phyloP scores from a whole-genome alignment of 192 early-diverging fungal species.

The Coemansia sp. region DNA sequence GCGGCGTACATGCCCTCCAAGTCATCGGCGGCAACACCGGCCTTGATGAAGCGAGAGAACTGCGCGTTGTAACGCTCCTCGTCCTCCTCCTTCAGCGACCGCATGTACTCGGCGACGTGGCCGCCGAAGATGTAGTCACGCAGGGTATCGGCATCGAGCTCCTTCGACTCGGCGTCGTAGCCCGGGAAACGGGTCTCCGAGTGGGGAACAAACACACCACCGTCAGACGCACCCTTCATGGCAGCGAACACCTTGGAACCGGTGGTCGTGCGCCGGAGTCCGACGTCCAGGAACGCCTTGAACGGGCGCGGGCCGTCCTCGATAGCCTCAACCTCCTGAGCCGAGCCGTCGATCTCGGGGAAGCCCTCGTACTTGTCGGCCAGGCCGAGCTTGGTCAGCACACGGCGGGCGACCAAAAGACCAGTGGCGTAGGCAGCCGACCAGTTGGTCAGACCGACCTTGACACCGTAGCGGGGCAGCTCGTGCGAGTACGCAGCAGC shows the following conservation, averaged over 20 bases:
- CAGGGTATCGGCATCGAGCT: constrained; percentile 88
- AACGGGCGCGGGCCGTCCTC: constrained; percentile 95
- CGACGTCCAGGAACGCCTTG: constrained; percentile 97
- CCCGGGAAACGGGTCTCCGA: constrained; percentile 96
- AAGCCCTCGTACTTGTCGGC: constrained; percentile 97
- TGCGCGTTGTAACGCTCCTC: constrained; percentile 96
- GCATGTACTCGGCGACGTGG: constrained; percentile 99
- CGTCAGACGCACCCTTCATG: constrained; percentile 98
- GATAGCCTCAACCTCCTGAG: constrained; percentile 81
- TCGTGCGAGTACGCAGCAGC: constrained; percentile 96
- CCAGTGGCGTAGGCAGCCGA: constrained; percentile 98
- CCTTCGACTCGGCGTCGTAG: constrained; percentile 84
- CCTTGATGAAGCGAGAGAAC: constrained; percentile 90
- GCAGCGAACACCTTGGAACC: constrained; percentile 96
- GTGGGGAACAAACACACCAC: constrained; percentile 97
- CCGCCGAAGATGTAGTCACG: constrained; percentile 97
- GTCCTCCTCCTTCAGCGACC: constrained; percentile 96
- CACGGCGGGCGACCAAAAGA: constrained; percentile 94
- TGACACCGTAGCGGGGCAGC: constrained; percentile 92
- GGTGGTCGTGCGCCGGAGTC: constrained; percentile 95
- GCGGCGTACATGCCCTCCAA: constrained; percentile 93
- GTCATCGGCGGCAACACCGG: constrained; percentile 82
- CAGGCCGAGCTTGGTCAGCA: constrained; percentile 90
- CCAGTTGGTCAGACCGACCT: constrained; percentile 99
- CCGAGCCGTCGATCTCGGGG: constrained; percentile 83